phyloP scores from a whole-genome alignment of 495 filamentous ascomycete genomes.

The Usnea hakonensis region DNA sequence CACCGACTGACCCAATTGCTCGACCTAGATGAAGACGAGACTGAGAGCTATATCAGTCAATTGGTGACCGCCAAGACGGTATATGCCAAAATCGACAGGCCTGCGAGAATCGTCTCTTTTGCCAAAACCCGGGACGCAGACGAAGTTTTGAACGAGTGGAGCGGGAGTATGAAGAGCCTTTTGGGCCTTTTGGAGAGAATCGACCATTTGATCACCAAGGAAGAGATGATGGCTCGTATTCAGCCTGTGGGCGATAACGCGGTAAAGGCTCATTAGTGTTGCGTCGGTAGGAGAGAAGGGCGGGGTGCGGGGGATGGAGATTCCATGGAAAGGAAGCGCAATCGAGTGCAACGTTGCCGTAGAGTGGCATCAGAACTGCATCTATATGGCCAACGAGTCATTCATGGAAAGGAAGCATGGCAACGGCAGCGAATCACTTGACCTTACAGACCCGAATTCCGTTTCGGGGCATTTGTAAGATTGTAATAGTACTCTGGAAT shows the following conservation, averaged over 20 bases:
- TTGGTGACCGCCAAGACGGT: slow-evolving; percentile 94
- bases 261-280: slow-evolving; percentile 25
- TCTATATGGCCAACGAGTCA: no score
- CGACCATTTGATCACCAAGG: slow-evolving; percentile 98
- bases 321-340: not conserved
- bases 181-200: slow-evolving; percentile 87
- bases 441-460: not conserved
- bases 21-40: slow-evolving; percentile 89
- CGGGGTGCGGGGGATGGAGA: no score
- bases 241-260: slow-evolving; percentile 59
- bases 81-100: slow-evolving; percentile 94
- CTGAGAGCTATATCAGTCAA: slow-evolving; percentile 94
- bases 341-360: not conserved
- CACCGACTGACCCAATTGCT: slow-evolving; percentile 78
- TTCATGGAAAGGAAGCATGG: not conserved
- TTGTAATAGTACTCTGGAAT: not conserved
- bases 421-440: not conserved
- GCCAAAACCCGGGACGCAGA: slow-evolving; percentile 91
- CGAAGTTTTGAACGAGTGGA: slow-evolving; percentile 97
- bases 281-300: not conserved
- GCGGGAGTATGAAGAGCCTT: slow-evolving; percentile 95
- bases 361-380: not conserved
- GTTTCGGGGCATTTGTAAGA: not conserved
- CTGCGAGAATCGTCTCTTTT: slow-evolving; percentile 84
- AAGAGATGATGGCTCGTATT: slow-evolving; percentile 99